Evolutionary conservation across 257 asterid genomes (phyloP).

Genomic region (Forsythia viridissima): DNA sequence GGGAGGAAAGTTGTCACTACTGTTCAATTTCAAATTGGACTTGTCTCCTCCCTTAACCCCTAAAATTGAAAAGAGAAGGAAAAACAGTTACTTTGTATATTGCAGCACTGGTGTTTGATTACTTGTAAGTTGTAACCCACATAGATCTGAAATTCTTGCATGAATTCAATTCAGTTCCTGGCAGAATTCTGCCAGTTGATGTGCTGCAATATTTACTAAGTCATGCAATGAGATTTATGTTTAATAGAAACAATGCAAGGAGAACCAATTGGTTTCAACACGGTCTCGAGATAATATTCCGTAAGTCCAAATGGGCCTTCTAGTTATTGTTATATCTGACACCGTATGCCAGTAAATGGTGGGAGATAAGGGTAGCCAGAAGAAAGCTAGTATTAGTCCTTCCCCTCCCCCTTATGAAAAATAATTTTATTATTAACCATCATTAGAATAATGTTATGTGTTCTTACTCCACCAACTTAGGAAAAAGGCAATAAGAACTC

Average conservation of each 20-base stretch:
- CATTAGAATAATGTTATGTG: background rate
- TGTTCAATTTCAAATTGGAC: background rate
- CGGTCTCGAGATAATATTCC: background rate
- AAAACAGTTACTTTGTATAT: background rate
- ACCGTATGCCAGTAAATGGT: background rate
- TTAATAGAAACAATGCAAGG: background rate
- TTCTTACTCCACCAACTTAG: background rate
- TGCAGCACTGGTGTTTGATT: background rate
- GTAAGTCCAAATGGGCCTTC: background rate
- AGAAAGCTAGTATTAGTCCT: too few relatives aligned
- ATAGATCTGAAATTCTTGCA: background rate
- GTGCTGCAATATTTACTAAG: background rate
- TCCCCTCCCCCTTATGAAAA: too few relatives aligned
- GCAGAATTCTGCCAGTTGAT: background rate
- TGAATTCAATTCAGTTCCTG: background rate
- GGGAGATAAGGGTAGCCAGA: background rate
- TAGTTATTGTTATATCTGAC: background rate
- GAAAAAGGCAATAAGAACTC: background rate
- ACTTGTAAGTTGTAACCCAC: background rate
- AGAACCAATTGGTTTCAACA: background rate
- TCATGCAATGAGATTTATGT: background rate
- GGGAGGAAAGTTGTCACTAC: background rate
- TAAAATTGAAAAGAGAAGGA: background rate
- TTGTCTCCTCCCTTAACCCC: background rate
- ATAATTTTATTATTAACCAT: background rate